phyloP scores from a whole-genome alignment of 2,329 filamentous ascomycete species.

The Alternaria brassicicola region DNA sequence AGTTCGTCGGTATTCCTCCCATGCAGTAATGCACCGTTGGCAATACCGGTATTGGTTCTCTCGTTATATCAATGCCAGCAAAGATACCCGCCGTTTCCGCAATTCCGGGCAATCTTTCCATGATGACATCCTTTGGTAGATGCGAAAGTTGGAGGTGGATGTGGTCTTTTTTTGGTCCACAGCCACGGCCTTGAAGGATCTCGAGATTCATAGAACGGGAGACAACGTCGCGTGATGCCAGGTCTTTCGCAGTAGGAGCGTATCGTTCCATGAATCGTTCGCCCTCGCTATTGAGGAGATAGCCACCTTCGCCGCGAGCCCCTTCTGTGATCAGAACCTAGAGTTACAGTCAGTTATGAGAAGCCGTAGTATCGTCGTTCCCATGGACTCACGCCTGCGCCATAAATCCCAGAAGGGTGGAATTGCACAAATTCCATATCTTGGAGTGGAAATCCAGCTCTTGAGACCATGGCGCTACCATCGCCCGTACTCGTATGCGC shows the following conservation, averaged over 20 bases:
- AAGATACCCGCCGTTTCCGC: constrained; percentile 59
- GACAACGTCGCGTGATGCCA: constrained; percentile 57
- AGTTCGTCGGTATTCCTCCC: constrained; percentile 59
- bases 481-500: constrained; percentile 59
- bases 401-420: constrained; percentile 59
- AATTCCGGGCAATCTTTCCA: constrained; percentile 57
- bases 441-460: constrained; percentile 57
- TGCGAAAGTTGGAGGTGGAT: constrained; percentile 57
- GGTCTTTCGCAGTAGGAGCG: constrained; percentile 58
- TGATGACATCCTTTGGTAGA: constrained; percentile 55
- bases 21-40: constrained; percentile 61
- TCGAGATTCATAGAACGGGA: constrained; percentile 58
- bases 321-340: constrained; percentile 57
- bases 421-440: constrained; percentile 61
- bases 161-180: constrained; percentile 55
- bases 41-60: constrained; percentile 57
- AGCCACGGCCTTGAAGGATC: constrained; percentile 55
- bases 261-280: constrained; percentile 61
- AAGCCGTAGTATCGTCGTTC: not conserved
- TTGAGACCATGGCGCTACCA: constrained; percentile 57
- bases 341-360: not conserved
- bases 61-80: constrained; percentile 57
- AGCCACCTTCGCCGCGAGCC: constrained; percentile 58
- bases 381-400: constrained; percentile 50
- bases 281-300: constrained; percentile 56